phyloP scores from a whole-genome alignment of 169 alveolate species.

The Eimeria maxima region DNA sequence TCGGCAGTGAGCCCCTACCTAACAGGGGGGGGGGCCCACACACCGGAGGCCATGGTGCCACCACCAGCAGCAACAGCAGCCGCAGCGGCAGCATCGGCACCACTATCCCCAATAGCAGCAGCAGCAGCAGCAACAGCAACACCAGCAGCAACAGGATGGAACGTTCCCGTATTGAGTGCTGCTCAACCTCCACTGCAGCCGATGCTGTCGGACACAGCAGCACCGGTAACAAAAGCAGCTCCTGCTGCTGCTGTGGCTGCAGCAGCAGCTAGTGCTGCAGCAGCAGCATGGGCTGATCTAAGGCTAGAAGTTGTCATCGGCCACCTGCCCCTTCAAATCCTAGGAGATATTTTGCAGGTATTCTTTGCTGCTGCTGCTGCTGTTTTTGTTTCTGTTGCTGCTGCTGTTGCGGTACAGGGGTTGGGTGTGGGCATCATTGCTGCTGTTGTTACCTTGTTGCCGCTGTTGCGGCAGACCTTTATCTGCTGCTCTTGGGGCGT shows the following conservation, averaged over 20 bases:
- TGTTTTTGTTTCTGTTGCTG: background rate
- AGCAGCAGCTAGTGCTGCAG: constrained; percentile 15
- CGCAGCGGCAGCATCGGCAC: background rate
- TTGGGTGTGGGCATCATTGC: background rate
- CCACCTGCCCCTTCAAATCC: constrained; percentile 12
- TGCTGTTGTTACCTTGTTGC: background rate
- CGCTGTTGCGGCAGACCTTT: background rate
- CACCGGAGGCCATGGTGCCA: background rate
- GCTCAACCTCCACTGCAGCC: background rate
- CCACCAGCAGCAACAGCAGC: background rate
- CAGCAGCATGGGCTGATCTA: constrained; percentile 1
- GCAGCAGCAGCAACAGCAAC: constrained; percentile 7
- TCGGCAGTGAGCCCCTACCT: background rate
- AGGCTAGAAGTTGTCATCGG: constrained; percentile 14
- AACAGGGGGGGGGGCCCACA: constrained; percentile 1
- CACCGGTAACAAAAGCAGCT: background rate
- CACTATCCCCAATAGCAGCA: background rate
- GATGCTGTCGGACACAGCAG: background rate
- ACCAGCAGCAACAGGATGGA: background rate
- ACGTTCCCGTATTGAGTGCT: background rate
- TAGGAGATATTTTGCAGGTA: background rate
- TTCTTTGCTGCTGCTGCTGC: background rate
- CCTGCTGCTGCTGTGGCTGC: constrained; percentile 26
- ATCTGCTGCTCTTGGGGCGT: background rate
- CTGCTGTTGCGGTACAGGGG: background rate